Conservation (phyloP, 2,329 filamentous ascomycete species). For the Atkinsonella texensis region DNA sequence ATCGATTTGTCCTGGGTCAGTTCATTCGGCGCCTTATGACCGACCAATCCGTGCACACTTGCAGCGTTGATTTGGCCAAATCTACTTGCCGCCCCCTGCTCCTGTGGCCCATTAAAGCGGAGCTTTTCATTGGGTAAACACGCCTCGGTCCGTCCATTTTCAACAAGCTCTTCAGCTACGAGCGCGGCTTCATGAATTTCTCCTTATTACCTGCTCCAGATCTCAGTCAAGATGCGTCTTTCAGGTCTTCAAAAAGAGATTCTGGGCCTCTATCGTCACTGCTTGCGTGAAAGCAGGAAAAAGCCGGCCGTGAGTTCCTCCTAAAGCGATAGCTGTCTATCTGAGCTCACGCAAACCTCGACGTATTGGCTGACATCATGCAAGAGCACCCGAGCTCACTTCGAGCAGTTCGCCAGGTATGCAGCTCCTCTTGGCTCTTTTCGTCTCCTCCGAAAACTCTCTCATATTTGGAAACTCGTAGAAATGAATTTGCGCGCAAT, state of each 20-base stretch:
- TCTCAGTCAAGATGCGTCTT: conserved; percentile 12
- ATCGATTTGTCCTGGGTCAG: too few relatives aligned
- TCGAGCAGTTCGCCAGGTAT: conserved; percentile 52
- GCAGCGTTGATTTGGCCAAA: too few relatives aligned
- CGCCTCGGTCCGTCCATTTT: not conserved
- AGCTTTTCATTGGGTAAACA: not conserved
- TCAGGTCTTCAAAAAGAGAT: conserved; percentile 7
- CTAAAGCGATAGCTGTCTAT: not conserved
- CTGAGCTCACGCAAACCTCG: not conserved
- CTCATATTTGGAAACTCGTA: not conserved
- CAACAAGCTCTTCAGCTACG: not conserved
- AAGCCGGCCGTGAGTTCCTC: conserved; percentile 55
- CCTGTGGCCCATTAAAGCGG: not conserved
- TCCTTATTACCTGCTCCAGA: not conserved
- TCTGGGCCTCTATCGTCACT: conserved; percentile 59
- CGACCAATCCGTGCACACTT: too few relatives aligned
- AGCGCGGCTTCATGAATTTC: not conserved
- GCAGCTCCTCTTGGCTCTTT: conserved; percentile 9
- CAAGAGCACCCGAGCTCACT: conserved; percentile 31
- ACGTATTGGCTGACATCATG: not conserved
- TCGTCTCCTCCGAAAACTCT: not conserved
- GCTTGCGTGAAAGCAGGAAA: conserved; percentile 65
- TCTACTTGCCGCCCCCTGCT: too few relatives aligned
- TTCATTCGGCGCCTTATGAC: too few relatives aligned
- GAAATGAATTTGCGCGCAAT: conserved; percentile 62